Base-by-base conservation (phyloP, 805 yeast species). In the Kazachstania africana region DNA sequence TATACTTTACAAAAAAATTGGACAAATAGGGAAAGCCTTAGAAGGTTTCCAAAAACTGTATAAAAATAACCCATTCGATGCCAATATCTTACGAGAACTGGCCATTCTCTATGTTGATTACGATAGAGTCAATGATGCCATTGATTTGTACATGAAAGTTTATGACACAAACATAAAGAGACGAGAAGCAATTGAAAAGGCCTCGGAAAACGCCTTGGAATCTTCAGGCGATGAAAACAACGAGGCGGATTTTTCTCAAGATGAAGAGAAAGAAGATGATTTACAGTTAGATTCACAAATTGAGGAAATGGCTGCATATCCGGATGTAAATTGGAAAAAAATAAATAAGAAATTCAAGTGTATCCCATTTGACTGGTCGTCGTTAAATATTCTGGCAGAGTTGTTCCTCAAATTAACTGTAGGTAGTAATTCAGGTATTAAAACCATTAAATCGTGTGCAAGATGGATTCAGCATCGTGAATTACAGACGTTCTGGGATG, bases 311-410 rank as follows among this genome's bases (percentile, higher is more conserved):
- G 37, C 41, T 31, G 12, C 39, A 31, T 52, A 42, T 26, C 54
- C 58, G 0, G 43, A 44, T 24, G 36, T 51, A 5, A 44, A 48
- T 29, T 47, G 55, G 51, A 48, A 43, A 40, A 49, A 45, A 29
- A 47, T 47, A 24, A 45, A 44, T 26, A 39, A 36, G 18, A 48
- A 50, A 25, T 48, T 47, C 27, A 47, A 45, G 25, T 65, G 68
- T 35, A 62, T 83, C 1, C 53, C 55, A 15, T 91, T 88, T 52
- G 84, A 75, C 29, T 91, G 94, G 94, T 78, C 94, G 0, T 87
- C 82, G 37, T 63, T 88, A 29, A 88, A 91, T 45, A 82, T 84
- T 36, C 60, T 88, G 26, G 68, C 81, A 6, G 97, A 91, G 45
- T 60, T 88, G 24, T 79, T 80, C 45, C 65, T 75, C n/a, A 71